These are phyloP conservation scores for Penicillium silybi DNA, from an alignment of 495 filamentous ascomycete species.

Conservation along the genomic window DNA sequence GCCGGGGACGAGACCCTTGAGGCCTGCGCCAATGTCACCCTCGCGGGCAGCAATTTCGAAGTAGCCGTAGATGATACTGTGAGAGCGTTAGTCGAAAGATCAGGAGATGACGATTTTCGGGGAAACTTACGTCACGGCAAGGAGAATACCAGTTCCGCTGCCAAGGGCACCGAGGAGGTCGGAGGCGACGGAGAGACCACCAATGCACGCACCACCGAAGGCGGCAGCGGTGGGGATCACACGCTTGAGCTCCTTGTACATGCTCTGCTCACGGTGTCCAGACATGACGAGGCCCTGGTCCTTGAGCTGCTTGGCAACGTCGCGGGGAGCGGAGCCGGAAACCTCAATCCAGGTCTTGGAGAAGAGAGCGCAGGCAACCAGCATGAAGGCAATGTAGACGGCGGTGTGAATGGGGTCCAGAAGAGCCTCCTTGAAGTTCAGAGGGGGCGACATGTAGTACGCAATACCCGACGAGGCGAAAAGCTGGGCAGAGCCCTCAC, in stretches of 20 bases:
- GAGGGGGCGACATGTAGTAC: slow-evolving; percentile 98
- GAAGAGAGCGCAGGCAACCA: slow-evolving; percentile 95
- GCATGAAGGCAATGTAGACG: slow-evolving; percentile 95
- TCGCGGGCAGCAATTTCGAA: slow-evolving; percentile 99
- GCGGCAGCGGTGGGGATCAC: slow-evolving; percentile 98
- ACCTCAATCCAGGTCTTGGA: slow-evolving; percentile 99
- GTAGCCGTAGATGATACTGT: slow-evolving; percentile 95
- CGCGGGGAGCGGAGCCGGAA: slow-evolving; percentile 91
- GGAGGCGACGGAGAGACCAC: slow-evolving; percentile 89
- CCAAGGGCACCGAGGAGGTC: slow-evolving; percentile 96
- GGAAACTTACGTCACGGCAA: slow-evolving; percentile 92
- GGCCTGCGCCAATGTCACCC: slow-evolving; percentile 79
- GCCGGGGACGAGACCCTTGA: slow-evolving; percentile 78
- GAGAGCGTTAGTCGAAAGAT: slow-evolving; percentile 16
- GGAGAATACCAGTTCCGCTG: slow-evolving; percentile 93
- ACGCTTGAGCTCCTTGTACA: slow-evolving; percentile 99
- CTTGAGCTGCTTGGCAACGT: slow-evolving; percentile 99
- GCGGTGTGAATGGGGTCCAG: slow-evolving; percentile 95
- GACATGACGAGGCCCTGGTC: slow-evolving; percentile 99
- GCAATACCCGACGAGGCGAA: slow-evolving; percentile 87
- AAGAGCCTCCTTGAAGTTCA: slow-evolving; percentile 95
- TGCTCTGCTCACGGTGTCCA: slow-evolving; percentile 98
- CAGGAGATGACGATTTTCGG: not conserved
- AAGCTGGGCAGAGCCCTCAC: slow-evolving; percentile 93
- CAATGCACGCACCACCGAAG: slow-evolving; percentile 99